These are phyloP conservation scores for Aristolochia contorta DNA, from an alignment of 164 flowering plant genomes.

Conservation along the genomic window DNA sequence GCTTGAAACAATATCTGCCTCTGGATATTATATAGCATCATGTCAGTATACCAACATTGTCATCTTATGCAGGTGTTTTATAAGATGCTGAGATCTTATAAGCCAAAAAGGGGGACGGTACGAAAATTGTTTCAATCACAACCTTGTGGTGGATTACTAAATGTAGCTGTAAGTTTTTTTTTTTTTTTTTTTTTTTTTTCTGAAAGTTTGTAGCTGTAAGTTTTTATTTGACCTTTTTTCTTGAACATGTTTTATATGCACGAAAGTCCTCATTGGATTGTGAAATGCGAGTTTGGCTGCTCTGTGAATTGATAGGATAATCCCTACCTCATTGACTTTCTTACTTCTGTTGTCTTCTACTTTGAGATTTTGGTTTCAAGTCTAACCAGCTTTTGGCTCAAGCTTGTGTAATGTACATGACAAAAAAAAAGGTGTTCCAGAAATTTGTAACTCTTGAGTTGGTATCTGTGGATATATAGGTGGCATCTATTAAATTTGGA, in stretches of 20 bases:
- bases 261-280: neutral
- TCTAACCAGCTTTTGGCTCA: no score
- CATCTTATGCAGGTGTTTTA: constrained; percentile 47
- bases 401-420: no score
- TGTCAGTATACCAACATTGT: neutral
- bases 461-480: constrained; percentile 24
- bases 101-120: constrained; percentile 21
- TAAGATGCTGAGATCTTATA: constrained; percentile 20
- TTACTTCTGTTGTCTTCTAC: no score
- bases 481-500: constrained; percentile 61
- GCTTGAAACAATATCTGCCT: no score
- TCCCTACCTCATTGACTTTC: no score
- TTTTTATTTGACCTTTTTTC: neutral
- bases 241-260: no score
- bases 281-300: neutral
- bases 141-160: constrained; percentile 59
- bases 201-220: constrained; percentile 96
- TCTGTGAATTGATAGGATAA: no score
- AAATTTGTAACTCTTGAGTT: neutral
- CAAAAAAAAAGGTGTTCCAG: no score
- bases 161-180: constrained; percentile 72
- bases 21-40: neutral
- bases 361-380: no score
- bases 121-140: constrained; percentile 25
- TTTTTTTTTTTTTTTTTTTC: neutral